Evolutionary conservation across 2,329 filamentous ascomycete species (phyloP), one percentile per base, ranked within the genome.

Genomic region (Fusarium hostae): DNA sequence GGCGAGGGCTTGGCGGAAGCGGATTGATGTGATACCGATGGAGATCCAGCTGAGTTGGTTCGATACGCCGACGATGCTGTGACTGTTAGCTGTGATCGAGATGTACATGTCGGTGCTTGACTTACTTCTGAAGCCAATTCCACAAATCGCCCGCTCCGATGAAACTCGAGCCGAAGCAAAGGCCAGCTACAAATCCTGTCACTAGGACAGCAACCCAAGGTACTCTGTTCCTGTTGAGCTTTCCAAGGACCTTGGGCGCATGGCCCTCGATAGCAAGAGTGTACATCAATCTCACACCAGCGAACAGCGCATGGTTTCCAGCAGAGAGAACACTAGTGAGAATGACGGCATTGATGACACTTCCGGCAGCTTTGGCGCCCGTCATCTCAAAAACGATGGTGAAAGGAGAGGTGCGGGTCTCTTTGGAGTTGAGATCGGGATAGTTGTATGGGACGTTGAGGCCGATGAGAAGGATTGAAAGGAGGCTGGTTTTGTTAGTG

Each of bases 11-110:
- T 83, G 80, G 30, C 90, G 88, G 82, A 92, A 92, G 30, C 90
- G 88, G n/a, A 92, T 80, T 1, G 88, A 91, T 1, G 90, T 86
- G 59, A 91, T 82, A 10, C 89, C 86, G 64, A 92, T 92, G 61
- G 87, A 84, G 71, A 88, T 86, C 89, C 90, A 92, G 54, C 88
- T 88, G 8, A 92, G 80, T 79, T 91, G 90, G 77, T 91, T 91
- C 0, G 89, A 91, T 0, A 92, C 90, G 15, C 89, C 89, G 60
- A 92, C 88, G 48, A 92, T 86, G 63, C 85, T 86, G 52, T 4
- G 20, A 9, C 54, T 26, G 71, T 75, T 66, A 77, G 72, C 6
- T 52, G 24, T 12, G 22, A 22, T 35, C 4, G 15, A 22, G 9
- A 18, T 4, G 7, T 4, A 6, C 5, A 8, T 2, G 13, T 24